These are phyloP conservation scores for Wickerhamomyces chaumierensis DNA, from an alignment of 805 yeast genomes.

Conservation along the genomic window DNA sequence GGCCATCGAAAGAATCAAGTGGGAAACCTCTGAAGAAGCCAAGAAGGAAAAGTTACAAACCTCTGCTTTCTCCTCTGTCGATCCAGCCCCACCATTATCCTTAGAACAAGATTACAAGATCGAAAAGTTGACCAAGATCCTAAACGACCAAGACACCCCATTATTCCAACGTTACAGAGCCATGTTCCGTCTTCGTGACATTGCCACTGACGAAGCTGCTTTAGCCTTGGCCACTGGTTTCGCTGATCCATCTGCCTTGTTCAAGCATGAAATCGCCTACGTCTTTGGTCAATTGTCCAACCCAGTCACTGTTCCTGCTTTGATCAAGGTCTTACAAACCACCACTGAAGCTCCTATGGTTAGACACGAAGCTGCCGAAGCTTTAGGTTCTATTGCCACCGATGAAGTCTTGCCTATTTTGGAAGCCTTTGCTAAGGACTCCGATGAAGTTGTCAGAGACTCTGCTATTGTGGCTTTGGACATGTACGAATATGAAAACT, in stretches of 20 bases:
- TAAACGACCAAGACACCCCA: constrained; percentile 69
- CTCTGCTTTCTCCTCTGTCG: constrained; percentile 78
- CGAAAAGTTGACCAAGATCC: constrained; percentile 49
- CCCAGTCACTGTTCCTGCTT: constrained; percentile 83
- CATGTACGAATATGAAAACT: constrained; percentile 94
- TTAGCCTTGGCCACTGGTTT: constrained; percentile 87
- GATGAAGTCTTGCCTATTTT: constrained; percentile 90
- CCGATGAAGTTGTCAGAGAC: constrained; percentile 87
- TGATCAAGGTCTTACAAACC: constrained; percentile 71
- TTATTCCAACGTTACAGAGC: constrained; percentile 94
- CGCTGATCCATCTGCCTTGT: constrained; percentile 81
- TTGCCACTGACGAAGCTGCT: constrained; percentile 89
- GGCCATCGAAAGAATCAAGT: constrained; percentile 87
- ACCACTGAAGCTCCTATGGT: constrained; percentile 92
- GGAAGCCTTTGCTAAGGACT: constrained; percentile 65
- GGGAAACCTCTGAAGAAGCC: constrained; percentile 69
- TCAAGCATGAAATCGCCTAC: constrained; percentile 96
- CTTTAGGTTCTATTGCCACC: constrained; percentile 92
- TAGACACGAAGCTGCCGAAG: constrained; percentile 99
- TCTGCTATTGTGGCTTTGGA: constrained; percentile 95
- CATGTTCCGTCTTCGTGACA: constrained; percentile 94
- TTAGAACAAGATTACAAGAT: constrained; percentile 46
- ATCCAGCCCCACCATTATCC: constrained; percentile 98
- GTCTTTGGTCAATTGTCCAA: constrained; percentile 96
- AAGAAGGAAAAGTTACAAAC: constrained; percentile 61